Evolutionary conservation across 1,139 yeast genomes (phyloP).

Genomic region (Yamadazyma epiphylla): DNA sequence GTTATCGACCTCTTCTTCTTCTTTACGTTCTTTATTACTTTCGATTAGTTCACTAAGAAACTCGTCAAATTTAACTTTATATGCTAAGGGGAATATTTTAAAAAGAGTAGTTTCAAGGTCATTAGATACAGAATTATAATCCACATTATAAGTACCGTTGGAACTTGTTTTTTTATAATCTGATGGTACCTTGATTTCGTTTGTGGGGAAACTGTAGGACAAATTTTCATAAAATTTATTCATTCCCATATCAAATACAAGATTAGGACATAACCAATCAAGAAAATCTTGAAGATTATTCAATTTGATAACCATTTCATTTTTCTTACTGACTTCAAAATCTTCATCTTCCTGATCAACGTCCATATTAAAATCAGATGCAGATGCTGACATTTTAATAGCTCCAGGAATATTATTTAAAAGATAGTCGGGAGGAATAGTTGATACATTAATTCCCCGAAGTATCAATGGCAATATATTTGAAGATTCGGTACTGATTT

Average conservation of each 20-base stretch:
- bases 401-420: constrained; percentile 27
- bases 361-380: constrained; percentile 28
- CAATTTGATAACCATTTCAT: constrained; percentile 28
- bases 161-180: too few species aligned
- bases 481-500: constrained; percentile 28
- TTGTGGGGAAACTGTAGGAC: constrained; percentile 12
- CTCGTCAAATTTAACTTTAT: constrained; percentile 30
- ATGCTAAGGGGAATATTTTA: constrained; percentile 30
- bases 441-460: constrained; percentile 55
- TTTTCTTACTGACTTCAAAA: constrained; percentile 24
- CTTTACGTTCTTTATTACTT: constrained; percentile 8
- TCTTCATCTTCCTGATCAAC: constrained; percentile 38
- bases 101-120: constrained; percentile 14
- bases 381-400: constrained; percentile 15
- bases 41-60: constrained; percentile 23
- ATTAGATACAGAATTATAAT: constrained; percentile 2
- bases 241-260: constrained; percentile 37
- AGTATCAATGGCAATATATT: constrained; percentile 63
- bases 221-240: constrained; percentile 14
- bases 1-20: constrained; percentile 22
- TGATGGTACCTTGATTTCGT: constrained; percentile 1
- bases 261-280: constrained; percentile 28
- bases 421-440: constrained; percentile 53
- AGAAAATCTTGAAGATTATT: constrained; percentile 32
- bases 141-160: constrained; percentile 1